These are phyloP conservation scores for Urostyla sp. DNA, from an alignment of 73 alveolate species.

Conservation along the genomic window DNA sequence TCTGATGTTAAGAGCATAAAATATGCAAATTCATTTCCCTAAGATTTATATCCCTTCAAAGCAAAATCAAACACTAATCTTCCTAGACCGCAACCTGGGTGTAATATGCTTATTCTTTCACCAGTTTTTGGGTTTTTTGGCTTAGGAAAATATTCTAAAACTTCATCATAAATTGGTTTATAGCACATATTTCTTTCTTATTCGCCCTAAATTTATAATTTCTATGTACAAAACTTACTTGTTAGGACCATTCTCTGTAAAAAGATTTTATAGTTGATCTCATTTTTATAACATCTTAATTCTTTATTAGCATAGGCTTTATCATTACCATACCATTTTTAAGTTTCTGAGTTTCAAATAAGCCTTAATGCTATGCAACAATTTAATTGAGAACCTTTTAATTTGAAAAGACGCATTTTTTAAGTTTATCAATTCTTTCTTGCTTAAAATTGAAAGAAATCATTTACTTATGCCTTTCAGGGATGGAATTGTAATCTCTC, in stretches of 20 bases:
- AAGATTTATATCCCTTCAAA: conserved; percentile 90
- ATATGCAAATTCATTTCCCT: conserved; percentile 98
- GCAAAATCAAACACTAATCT: conserved; percentile 97
- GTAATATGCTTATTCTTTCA: conserved; percentile 77
- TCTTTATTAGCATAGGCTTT: conserved; percentile 74
- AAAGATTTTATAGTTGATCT: conserved; percentile 75
- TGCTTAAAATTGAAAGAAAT: conserved; percentile 68
- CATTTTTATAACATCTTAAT: conserved; percentile 71
- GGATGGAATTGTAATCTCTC: conserved; percentile 72
- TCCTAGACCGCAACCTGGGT: conserved; percentile 99
- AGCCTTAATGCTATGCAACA: conserved; percentile 68
- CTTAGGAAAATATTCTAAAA: conserved; percentile 68
- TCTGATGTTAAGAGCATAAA: conserved; percentile 95
- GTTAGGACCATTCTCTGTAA: conserved; percentile 96
- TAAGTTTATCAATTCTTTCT: conserved; percentile 64
- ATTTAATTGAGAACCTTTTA: conserved; percentile 67
- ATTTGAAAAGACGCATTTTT: conserved; percentile 60
- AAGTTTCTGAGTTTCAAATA: conserved; percentile 70
- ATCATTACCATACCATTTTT: conserved; percentile 73
- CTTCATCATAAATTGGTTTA: conserved; percentile 73
- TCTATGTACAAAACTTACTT: conserved; percentile 80
- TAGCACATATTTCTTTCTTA: conserved; percentile 79
- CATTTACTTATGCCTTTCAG: conserved; percentile 50
- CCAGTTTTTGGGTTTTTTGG: conserved; percentile 37
- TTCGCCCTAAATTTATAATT: conserved; percentile 45